phyloP scores from a whole-genome alignment of 139 green algal species.

The Chlorella vulgaris region DNA sequence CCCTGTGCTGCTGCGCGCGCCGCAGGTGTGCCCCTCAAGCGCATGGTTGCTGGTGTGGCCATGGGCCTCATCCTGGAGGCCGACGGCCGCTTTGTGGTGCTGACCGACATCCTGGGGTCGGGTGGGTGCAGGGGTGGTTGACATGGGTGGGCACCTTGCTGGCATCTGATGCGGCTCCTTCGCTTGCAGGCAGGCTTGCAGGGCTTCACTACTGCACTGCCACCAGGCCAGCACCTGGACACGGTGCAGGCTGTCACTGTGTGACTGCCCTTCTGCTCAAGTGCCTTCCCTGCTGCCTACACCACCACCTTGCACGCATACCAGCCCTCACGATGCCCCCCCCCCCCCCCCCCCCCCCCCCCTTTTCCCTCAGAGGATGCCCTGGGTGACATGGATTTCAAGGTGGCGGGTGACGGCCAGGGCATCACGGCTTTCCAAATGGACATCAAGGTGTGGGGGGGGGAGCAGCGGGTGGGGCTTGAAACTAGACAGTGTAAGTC shows the following conservation, averaged over 20 bases:
- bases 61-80: constrained; percentile 97
- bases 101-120: constrained; percentile 93
- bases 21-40: constrained; percentile 89
- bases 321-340: not conserved
- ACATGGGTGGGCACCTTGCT: no score
- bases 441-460: constrained; percentile 92
- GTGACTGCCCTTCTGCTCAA: not conserved
- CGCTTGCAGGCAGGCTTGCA: no score
- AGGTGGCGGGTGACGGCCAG: constrained; percentile 78
- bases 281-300: not conserved
- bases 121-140: no score
- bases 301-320: not conserved
- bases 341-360: not conserved
- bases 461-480: not conserved
- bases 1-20: not conserved
- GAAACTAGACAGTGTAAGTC: no score
- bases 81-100: constrained; percentile 61
- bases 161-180: no score
- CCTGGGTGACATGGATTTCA: constrained; percentile 99
- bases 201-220: no score
- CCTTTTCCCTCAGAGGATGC: constrained; percentile 79
- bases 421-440: constrained; percentile 89
- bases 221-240: no score
- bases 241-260: not conserved
- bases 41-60: constrained; percentile 91